Evolutionary conservation across 2,329 filamentous ascomycete genomes (phyloP).

Genomic region (Nemania abortiva): DNA sequence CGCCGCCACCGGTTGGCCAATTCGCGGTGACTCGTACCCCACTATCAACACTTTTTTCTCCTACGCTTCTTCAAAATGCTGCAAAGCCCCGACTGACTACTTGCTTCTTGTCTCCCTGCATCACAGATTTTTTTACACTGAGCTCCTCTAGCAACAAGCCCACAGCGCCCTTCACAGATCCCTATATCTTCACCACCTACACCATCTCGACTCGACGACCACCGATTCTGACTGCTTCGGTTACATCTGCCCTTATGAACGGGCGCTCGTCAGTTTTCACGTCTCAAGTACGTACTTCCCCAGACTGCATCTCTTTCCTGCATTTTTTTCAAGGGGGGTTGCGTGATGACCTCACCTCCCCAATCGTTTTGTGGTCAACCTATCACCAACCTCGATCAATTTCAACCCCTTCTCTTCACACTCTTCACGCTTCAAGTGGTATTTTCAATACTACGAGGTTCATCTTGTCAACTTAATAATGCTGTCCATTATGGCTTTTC

Average conservation of each 20-base stretch:
- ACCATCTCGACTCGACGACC: conserved; percentile 31
- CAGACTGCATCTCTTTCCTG: conserved; percentile 2
- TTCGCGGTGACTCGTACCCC: conserved; percentile 33
- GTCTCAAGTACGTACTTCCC: conserved; percentile 75
- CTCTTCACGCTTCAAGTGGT: background rate
- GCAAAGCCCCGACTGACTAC: conserved; percentile 18
- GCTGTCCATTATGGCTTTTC: conserved; percentile 40
- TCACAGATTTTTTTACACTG: conserved; percentile 27
- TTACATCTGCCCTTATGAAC: conserved; percentile 81
- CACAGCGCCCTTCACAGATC: conserved; percentile 31
- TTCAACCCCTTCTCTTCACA: background rate
- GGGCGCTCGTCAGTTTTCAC: conserved; percentile 86
- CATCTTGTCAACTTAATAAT: background rate
- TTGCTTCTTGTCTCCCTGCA: conserved; percentile 26
- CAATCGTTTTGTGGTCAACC: background rate
- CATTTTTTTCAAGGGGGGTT: conserved; percentile 11
- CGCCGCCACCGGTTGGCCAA: conserved; percentile 30
- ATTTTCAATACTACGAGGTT: background rate
- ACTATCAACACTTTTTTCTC: conserved; percentile 37
- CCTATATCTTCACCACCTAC: conserved; percentile 34
- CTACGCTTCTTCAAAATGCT: conserved; percentile 32
- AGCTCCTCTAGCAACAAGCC: background rate
- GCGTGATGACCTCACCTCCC: conserved; percentile 44
- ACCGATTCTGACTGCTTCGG: conserved; percentile 42
- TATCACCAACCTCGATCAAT: background rate